Evolutionary conservation across 768 basidiomycete species (phyloP), one percentile per base, ranked within the genome.

Genomic region (Agrocybe pediades): DNA sequence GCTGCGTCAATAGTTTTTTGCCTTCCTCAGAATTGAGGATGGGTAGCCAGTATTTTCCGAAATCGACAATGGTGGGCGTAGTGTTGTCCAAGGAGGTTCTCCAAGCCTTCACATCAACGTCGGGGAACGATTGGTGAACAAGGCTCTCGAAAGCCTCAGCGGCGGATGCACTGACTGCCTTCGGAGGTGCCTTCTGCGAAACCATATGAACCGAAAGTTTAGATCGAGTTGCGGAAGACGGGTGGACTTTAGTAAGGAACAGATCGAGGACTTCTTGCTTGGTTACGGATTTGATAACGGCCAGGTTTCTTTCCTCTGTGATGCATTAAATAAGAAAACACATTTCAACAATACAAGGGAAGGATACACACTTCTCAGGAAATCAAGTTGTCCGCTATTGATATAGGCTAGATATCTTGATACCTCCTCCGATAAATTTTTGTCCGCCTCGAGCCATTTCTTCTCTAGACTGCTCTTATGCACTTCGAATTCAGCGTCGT

Each of bases 381-480:
- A 99, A 71, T 98, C 95, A 58, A 86, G 83, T 60, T 89, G 92
- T 3, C 94, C 90, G 20, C 79, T 84, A 57, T 83, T 83, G 56
- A 98, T 84, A 46, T 90, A 83, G 16, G 64, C 60, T 75, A 88
- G 86, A 64, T 86, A 92, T 56, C 78, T 75, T n/a, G 73, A 70
- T 2, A 78, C 73, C 72, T 99, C 97, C 64, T 96, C 90, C 7
- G 74, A 74, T 45, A 98, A 69, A 67, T 97, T 98, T 80, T 98
- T 98, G 62, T 86, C 77, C 29, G 83, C 87, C 66, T 98, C 95
- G 53, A 84, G 72, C 86, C 90, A 91, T 62, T 86, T 88, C 65
- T 85, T 85, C 67, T 89, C 83, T 55, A 98, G 69, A 19, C 90
- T 83, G 39, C 68, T 72, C 70, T 87, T 89, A 65, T 98, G 92